Percentiles rank a stretch among this genome's conserved stretches.
These are phyloP conservation scores for Phoenix dactylifera DNA, from an alignment of 176 grass and related monocot genomes.

Conservation along the genomic window DNA sequence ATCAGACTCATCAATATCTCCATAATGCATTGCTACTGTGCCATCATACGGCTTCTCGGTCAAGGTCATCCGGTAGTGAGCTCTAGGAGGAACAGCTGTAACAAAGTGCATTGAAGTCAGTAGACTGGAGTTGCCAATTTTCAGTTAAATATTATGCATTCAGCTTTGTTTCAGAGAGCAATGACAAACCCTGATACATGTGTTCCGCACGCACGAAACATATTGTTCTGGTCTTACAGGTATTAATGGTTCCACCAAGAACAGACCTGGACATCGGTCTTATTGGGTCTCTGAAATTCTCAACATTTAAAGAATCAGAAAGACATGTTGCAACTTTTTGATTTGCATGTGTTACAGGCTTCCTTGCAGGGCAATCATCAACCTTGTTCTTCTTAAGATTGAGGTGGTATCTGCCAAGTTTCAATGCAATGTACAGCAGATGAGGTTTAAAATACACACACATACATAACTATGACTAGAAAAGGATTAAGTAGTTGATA, in stretches of 20 bases:
- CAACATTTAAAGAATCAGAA: conserved; percentile 34
- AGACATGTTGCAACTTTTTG: conserved; percentile 32
- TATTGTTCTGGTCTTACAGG: conserved; percentile 59
- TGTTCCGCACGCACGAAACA: conserved; percentile 36
- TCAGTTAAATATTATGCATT: no score
- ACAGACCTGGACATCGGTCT: conserved; percentile 70
- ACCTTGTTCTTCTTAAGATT: conserved; percentile 69
- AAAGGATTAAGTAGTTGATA: no score
- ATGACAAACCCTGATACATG: conserved; percentile 54
- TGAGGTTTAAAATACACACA: not conserved
- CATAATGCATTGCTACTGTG: conserved; percentile 79
- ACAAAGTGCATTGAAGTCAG: conserved; percentile 2
- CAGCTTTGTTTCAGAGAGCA: no score
- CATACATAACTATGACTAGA: no score
- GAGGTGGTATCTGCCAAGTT: conserved; percentile 45
- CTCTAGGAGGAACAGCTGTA: conserved; percentile 27
- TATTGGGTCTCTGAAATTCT: conserved; percentile 55
- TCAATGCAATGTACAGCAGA: conserved; percentile 2
- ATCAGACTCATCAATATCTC: conserved; percentile 74
- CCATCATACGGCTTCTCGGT: conserved; percentile 63
- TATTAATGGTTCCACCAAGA: conserved; percentile 66
- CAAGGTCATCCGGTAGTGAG: conserved; percentile 43
- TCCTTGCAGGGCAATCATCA: conserved; percentile 51
- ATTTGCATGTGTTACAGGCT: conserved; percentile 28
- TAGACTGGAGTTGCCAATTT: no score